phyloP scores from a whole-genome alignment of 306 rosid genomes.

The Cucumis melo region DNA sequence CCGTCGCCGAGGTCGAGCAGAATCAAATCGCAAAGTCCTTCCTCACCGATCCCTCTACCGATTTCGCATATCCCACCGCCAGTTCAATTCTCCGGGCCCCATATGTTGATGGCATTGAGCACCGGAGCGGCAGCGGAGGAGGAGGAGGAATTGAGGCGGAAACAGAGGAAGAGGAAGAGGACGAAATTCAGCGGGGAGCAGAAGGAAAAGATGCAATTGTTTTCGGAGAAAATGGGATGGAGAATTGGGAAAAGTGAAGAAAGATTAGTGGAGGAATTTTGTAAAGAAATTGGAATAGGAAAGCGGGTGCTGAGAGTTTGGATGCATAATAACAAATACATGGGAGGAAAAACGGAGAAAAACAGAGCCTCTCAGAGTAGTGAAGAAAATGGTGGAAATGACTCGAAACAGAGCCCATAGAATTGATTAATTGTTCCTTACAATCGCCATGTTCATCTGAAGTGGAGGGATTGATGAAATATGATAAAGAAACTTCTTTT shows the following conservation, averaged over 20 bases:
- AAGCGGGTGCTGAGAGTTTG: slow-evolving; percentile 71
- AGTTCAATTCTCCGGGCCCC: slow-evolving; percentile 43
- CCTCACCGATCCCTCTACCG: slow-evolving; percentile 40
- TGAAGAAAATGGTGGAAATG: neutral
- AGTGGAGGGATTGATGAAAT: neutral
- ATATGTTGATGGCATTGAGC: slow-evolving; percentile 49
- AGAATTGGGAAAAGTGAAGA: slow-evolving; percentile 52
- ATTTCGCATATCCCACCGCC: slow-evolving; percentile 27
- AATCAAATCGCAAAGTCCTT: slow-evolving; percentile 27
- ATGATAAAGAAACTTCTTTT: neutral
- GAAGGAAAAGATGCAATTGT: slow-evolving; percentile 62
- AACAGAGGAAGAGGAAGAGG: slow-evolving; percentile 43
- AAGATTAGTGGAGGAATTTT: slow-evolving; percentile 44
- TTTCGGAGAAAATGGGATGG: slow-evolving; percentile 76
- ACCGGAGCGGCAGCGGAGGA: slow-evolving; percentile 16
- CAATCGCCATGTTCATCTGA: neutral
- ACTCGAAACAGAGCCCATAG: neutral
- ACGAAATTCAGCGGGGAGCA: slow-evolving; percentile 78
- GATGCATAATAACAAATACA: slow-evolving; percentile 93
- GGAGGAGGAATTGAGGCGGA: slow-evolving; percentile 2
- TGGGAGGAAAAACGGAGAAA: slow-evolving; percentile 16
- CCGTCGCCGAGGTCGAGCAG: slow-evolving; percentile 13
- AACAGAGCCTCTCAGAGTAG: neutral
- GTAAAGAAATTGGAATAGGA: slow-evolving; percentile 52
- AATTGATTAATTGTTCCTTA: neutral